These are phyloP conservation scores for Exophiala sideris DNA, from an alignment of 2,329 filamentous ascomycete species.

Conservation along the genomic window DNA sequence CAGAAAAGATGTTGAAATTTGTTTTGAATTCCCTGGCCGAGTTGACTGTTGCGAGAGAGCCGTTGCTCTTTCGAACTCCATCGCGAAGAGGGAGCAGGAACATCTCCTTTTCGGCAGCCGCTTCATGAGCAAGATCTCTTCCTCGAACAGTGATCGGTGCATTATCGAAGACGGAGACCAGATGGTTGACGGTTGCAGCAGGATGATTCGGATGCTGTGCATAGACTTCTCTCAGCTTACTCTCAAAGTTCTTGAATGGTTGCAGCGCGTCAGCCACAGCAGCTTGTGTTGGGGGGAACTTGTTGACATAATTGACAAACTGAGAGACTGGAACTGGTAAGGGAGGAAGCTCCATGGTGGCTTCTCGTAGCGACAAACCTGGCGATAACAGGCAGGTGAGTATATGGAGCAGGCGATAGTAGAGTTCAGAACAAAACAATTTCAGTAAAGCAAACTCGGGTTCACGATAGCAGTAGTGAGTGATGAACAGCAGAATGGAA, in stretches of 20 bases:
- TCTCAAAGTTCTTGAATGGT: constrained; percentile 39
- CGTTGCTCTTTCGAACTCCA: constrained; percentile 59
- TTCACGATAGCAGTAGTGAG: too few species aligned
- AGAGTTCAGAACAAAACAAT: background rate
- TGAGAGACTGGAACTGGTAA: constrained; percentile 19
- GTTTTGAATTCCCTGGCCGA: constrained; percentile 68
- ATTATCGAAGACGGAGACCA: constrained; percentile 36
- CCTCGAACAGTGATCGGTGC: constrained; percentile 33
- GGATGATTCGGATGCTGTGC: constrained; percentile 38
- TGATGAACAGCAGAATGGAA: background rate
- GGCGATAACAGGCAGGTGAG: background rate
- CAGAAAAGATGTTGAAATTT: constrained; percentile 79
- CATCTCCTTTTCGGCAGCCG: constrained; percentile 31
- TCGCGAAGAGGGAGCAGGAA: constrained; percentile 36
- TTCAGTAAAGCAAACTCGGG: background rate
- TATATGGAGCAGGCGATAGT: too few species aligned
- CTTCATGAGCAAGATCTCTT: constrained; percentile 33
- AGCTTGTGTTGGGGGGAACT: constrained; percentile 29
- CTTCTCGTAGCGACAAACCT: background rate
- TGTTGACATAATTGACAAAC: constrained; percentile 19
- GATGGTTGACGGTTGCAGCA: constrained; percentile 30
- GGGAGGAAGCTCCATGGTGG: constrained; percentile 14
- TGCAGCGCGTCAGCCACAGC: constrained; percentile 32
- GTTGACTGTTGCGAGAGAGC: constrained; percentile 64
- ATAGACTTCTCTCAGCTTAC: constrained; percentile 36